Evolutionary conservation across 225 moss, liverwort and hornwort species (phyloP).

Genomic region (Lunularia cruciata): DNA sequence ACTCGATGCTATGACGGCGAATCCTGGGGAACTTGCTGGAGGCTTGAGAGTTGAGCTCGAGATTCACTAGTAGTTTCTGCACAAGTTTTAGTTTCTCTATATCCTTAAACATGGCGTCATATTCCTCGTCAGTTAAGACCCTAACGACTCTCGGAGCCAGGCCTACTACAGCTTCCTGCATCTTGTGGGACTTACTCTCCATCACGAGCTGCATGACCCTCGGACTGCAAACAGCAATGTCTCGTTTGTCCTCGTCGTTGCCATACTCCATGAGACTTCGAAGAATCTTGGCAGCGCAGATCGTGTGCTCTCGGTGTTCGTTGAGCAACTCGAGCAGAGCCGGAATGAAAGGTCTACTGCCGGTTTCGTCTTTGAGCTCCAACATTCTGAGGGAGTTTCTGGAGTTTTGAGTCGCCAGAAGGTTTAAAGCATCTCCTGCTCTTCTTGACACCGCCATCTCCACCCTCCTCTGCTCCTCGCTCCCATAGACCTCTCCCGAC

Average conservation of each 20-base stretch:
- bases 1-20: slow-evolving; percentile 48
- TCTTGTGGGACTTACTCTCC: slow-evolving; percentile 33
- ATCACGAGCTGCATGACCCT: slow-evolving; percentile 38
- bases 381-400: slow-evolving; percentile 66
- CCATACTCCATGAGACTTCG: slow-evolving; percentile 40
- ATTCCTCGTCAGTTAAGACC: slow-evolving; percentile 17
- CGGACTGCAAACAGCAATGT: slow-evolving; percentile 24
- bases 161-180: slow-evolving; percentile 41
- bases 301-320: slow-evolving; percentile 37
- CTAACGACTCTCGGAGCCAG: slow-evolving; percentile 34
- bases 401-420: slow-evolving; percentile 52
- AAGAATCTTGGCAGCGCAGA: slow-evolving; percentile 48
- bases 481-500: not conserved
- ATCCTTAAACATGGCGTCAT: slow-evolving; percentile 16
- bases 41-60: slow-evolving; percentile 24
- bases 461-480: slow-evolving; percentile 18
- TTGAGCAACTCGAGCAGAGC: slow-evolving; percentile 23
- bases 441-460: slow-evolving; percentile 43
- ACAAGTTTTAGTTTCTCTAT: slow-evolving; percentile 28
- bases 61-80: slow-evolving; percentile 27
- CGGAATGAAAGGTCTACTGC: slow-evolving; percentile 31
- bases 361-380: slow-evolving; percentile 39
- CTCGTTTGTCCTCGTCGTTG: slow-evolving; percentile 18
- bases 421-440: slow-evolving; percentile 60
- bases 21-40: slow-evolving; percentile 33